Conservation (phyloP, 768 basidiomycete species). For the Russula sp. region DNA sequence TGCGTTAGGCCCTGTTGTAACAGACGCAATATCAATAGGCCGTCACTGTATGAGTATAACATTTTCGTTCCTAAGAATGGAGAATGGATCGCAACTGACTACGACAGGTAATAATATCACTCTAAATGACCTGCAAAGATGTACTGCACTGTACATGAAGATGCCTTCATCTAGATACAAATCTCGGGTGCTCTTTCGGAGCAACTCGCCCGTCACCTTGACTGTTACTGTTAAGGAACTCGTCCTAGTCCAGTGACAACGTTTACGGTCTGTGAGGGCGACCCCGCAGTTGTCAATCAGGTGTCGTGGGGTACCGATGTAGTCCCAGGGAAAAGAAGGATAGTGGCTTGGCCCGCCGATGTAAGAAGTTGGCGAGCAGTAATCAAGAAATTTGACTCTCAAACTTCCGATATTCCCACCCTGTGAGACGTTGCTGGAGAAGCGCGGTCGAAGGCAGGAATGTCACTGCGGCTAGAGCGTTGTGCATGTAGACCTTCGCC, state of each 20-base stretch:
- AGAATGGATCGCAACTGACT: no score
- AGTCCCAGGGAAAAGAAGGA: background rate
- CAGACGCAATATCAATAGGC: no score
- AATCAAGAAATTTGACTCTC: conserved; percentile 3
- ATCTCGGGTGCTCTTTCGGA: background rate
- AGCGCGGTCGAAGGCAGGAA: background rate
- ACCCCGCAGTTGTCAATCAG: background rate
- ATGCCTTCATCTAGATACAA: background rate
- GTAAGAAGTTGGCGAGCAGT: background rate
- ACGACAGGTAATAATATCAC: background rate
- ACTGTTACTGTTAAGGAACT: background rate
- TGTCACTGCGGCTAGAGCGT: background rate
- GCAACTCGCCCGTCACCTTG: no score
- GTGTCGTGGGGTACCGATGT: background rate
- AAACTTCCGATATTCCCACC: background rate
- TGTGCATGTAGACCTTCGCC: background rate
- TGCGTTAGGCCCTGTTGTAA: no score
- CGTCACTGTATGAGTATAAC: no score
- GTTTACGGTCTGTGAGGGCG: background rate
- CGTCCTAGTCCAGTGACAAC: background rate
- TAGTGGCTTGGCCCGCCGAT: no score
- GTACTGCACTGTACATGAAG: background rate
- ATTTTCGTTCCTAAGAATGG: no score
- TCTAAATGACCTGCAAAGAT: background rate
- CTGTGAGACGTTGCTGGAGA: background rate